Base-by-base conservation (phyloP, 1,284 basidiomycete species). In the Ustilago vetiveriae region DNA sequence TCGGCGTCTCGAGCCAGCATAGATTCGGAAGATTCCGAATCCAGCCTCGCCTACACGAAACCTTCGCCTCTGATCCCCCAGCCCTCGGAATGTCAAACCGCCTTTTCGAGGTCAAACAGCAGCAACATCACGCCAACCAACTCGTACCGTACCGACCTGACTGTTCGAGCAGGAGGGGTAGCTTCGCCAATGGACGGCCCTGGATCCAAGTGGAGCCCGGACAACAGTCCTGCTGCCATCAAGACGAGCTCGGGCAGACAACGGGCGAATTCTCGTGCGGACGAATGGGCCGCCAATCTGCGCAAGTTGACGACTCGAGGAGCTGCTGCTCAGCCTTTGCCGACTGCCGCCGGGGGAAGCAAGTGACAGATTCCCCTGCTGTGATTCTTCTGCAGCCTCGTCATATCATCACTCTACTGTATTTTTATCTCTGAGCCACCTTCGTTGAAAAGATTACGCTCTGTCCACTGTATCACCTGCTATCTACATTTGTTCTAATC, bases 241-340 rank as follows among this genome's bases (percentile, higher is more conserved):
- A 32, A 45, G 36, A 24, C 26, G 4, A 26, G 22, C 0, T 16
- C 17, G 22, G 47, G 14, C 3, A 37, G 64, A 17, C 48, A 60
- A n/a, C 21, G 69, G 24, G 69, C 63, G 24, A 58, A 67, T 17
- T 59, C 58, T 6, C 23, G 58, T 2, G 64, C 64, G 9, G 64
- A 72, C 52, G 69, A 72, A 37, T 72, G 63, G 63, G 69, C 59
- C 1, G 54, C 59, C 29, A 64, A 50, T 32, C 33, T 63, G 33
- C 39, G 45, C 2, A 60, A 55, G 29, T 35, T 60, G 4, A 60
- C 57, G 3, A 27, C 27, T 9, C 37, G 52, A 7, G 52, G 52
- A 10, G 39, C 11, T n/a, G 16, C 33, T 35, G 11, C 33, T 35
- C 33, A 14, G 33, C 33, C 33, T 11, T 16, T n/a, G 33, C 10